Percentiles rank a stretch among this genome's conserved stretches.
Evolutionary conservation across 495 filamentous ascomycete species (phyloP).

Genomic region (Polyplosphaeria fusca): DNA sequence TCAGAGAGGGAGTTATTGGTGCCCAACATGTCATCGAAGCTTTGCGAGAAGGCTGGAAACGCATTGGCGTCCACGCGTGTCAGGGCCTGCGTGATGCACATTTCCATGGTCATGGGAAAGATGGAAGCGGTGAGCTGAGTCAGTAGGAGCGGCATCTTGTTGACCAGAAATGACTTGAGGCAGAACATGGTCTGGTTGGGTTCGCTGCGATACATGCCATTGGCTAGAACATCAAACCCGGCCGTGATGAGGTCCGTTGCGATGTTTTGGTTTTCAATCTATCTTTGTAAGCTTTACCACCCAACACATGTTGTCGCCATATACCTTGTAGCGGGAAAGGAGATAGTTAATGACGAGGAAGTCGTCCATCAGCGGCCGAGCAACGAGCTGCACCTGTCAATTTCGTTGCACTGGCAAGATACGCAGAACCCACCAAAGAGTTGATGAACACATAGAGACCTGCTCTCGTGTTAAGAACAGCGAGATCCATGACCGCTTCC

Average conservation of each 20-base stretch:
- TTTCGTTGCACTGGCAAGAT: too few species aligned
- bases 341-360: slow-evolving; percentile 71
- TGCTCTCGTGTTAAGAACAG: slow-evolving; percentile 73
- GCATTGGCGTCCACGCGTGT: slow-evolving; percentile 71
- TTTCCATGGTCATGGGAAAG: slow-evolving; percentile 66
- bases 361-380: slow-evolving; percentile 81
- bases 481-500: slow-evolving; percentile 58
- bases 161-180: slow-evolving; percentile 88
- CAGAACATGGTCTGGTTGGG: slow-evolving; percentile 66
- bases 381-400: slow-evolving; percentile 60
- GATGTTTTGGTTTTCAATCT: slow-evolving; percentile 43
- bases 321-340: slow-evolving; percentile 73
- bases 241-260: slow-evolving; percentile 75
- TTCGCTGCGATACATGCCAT: slow-evolving; percentile 78
- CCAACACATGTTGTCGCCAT: slow-evolving; percentile 21
- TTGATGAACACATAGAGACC: slow-evolving; percentile 91
- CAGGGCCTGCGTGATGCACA: slow-evolving; percentile 77
- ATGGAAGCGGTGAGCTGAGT: slow-evolving; percentile 57
- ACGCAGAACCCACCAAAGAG: slow-evolving; percentile 59
- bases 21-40: slow-evolving; percentile 71
- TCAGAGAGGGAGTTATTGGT: slow-evolving; percentile 72
- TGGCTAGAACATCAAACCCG: slow-evolving; percentile 84
- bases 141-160: slow-evolving; percentile 83
- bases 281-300: neutral
- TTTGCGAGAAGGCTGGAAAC: slow-evolving; percentile 74